phyloP scores from a whole-genome alignment of 805 yeast genomes.

The Kregervanrija fluxuum region DNA sequence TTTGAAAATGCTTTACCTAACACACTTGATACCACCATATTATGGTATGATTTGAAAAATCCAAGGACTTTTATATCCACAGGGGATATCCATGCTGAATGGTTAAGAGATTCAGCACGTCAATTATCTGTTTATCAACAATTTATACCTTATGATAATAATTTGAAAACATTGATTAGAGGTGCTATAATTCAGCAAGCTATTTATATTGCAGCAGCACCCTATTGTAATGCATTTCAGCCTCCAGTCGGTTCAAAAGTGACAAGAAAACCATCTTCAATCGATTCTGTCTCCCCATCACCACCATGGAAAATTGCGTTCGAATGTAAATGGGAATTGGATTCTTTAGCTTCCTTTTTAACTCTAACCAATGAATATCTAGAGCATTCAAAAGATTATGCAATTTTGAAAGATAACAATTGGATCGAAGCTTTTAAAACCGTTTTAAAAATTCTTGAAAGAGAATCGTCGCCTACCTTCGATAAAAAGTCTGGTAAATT shows the following conservation, averaged over 20 bases:
- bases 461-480: slow-evolving; percentile 60
- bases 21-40: slow-evolving; percentile 79
- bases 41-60: slow-evolving; percentile 46
- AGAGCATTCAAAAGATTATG: slow-evolving; percentile 42
- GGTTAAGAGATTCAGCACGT: slow-evolving; percentile 84
- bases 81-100: slow-evolving; percentile 90
- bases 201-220: slow-evolving; percentile 48
- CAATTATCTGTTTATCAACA: slow-evolving; percentile 73
- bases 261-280: slow-evolving; percentile 41
- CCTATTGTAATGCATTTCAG: slow-evolving; percentile 89
- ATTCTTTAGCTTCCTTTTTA: slow-evolving; percentile 76
- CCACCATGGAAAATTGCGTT: slow-evolving; percentile 70
- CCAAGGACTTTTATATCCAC: slow-evolving; percentile 77
- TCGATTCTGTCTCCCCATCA: slow-evolving; percentile 59
- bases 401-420: slow-evolving; percentile 35
- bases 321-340: slow-evolving; percentile 88
- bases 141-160: slow-evolving; percentile 43
- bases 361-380: slow-evolving; percentile 68
- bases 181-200: slow-evolving; percentile 86
- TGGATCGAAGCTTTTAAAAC: slow-evolving; percentile 58
- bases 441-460: slow-evolving; percentile 42
- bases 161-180: slow-evolving; percentile 43
- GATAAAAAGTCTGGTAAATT: slow-evolving; percentile 39
- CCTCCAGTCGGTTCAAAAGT: slow-evolving; percentile 59
- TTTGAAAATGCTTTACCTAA: slow-evolving; percentile 83